A percentile compares a stretch with the other conserved stretches of the same genome.
These are phyloP conservation scores for Chloromonas sp. DNA, from an alignment of 163 green algal genomes.

Conservation along the genomic window DNA sequence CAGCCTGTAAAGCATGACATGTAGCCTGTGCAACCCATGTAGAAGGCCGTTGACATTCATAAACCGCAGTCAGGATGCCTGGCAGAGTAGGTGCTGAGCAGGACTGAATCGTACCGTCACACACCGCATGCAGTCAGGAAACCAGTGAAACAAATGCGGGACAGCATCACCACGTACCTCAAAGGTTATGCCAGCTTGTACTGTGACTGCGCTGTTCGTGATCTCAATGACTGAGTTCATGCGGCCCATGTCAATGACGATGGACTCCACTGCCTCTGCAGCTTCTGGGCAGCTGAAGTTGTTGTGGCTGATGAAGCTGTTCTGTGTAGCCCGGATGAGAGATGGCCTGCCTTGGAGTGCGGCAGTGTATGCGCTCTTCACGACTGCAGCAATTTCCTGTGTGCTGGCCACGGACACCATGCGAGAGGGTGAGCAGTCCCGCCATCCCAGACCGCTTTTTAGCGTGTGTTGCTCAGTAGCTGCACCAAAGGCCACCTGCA, in stretches of 20 bases:
- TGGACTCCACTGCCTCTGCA: slow-evolving; percentile 1
- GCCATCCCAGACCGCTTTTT: slow-evolving; percentile 13
- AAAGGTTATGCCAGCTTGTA: slow-evolving; percentile 34
- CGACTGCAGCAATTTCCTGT: slow-evolving; percentile 16
- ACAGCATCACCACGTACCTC: slow-evolving; percentile 11
- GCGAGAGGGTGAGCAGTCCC: slow-evolving; percentile 8
- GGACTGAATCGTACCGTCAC: no score
- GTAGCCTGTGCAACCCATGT: no score
- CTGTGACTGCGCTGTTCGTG: slow-evolving; percentile 14
- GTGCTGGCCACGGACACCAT: slow-evolving; percentile 11
- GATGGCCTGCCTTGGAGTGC: slow-evolving; percentile 4
- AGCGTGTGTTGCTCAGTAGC: neutral
- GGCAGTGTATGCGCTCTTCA: neutral
- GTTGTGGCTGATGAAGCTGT: slow-evolving; percentile 27
- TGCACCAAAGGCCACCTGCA: neutral
- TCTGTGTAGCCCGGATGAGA: slow-evolving; percentile 15
- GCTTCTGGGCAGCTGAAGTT: slow-evolving; percentile 17
- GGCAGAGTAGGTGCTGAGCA: no score
- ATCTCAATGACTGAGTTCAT: slow-evolving; percentile 27
- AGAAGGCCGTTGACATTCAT: no score
- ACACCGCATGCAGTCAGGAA: no score
- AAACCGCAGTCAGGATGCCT: no score
- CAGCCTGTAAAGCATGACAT: no score
- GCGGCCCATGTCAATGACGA: slow-evolving; percentile 26
- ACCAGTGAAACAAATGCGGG: no score